A percentile compares a stretch with the other conserved stretches of the same genome.
Conservation (phyloP, 225 moss, liverwort and hornwort genomes). For the Bryoerythrophyllum caledonicum region DNA sequence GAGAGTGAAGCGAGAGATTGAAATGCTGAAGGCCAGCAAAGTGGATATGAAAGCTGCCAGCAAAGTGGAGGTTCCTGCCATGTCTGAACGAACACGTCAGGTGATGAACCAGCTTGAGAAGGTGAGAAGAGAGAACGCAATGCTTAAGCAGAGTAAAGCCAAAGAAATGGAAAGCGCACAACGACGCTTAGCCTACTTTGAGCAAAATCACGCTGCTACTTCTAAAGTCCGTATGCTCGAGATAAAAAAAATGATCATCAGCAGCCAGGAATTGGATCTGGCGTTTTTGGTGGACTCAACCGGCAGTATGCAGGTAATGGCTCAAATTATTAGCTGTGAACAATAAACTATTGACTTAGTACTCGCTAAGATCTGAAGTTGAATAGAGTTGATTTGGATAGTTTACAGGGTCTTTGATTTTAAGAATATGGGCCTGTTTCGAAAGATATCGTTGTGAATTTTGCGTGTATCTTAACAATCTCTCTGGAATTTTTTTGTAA, state of each 20-base stretch:
- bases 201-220: constrained; percentile 34
- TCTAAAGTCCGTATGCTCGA: constrained; percentile 32
- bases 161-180: constrained; percentile 30
- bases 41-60: constrained; percentile 27
- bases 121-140: constrained; percentile 37
- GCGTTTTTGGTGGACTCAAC: constrained; percentile 73
- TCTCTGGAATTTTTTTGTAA: background rate
- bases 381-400: background rate
- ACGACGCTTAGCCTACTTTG: constrained; percentile 37
- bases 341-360: background rate
- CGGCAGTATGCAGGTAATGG: constrained; percentile 73
- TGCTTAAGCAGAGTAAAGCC: constrained; percentile 34
- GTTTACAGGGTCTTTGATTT: constrained; percentile 23
- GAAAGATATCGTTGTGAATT: background rate
- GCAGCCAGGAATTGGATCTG: constrained; percentile 67
- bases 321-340: constrained; percentile 1
- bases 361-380: background rate
- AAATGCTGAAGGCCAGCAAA: constrained; percentile 43
- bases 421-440: background rate
- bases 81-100: constrained; percentile 40
- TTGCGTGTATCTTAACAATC: background rate
- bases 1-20: constrained; percentile 31
- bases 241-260: constrained; percentile 65
- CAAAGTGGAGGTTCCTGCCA: constrained; percentile 26
- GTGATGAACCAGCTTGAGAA: constrained; percentile 38